Base-by-base conservation (phyloP, 441 rosid species). In the Gossypium davidsonii region DNA sequence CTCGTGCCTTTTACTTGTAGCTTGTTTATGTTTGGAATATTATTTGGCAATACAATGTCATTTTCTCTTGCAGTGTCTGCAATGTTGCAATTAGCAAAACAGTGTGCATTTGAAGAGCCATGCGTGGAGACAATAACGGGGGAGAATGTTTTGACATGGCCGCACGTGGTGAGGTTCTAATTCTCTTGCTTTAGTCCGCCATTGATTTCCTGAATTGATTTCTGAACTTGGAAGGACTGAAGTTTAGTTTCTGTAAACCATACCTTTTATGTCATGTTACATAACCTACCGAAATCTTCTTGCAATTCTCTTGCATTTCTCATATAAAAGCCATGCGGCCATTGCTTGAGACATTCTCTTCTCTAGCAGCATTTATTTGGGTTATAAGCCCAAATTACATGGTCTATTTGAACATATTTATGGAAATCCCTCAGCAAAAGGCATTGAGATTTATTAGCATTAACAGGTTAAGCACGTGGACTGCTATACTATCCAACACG, bases 81-180 rank as follows among this genome's bases (percentile, higher is more conserved):
- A 74, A 87, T 94, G 97, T 70, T 94, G 90, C 96, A 94, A 23
- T 79, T 94, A 66, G 98, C 98, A 67, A 92, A 91, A 84, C 98
- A 91, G 76, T 90, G 97, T 80, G 99, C 99, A 6, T 94, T 92
- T 80, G 98, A 94, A 78, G 99, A 92, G 82, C 99, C 98, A 39
- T 87, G 89, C 34, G 94, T 92, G 76, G 98, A 94, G 85, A 91
- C 97, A 69, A 89, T 94, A 79, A 71, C 86, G 5, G 97, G 96
- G 34, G 97, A 94, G 74, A 94, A 90, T 67, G 89, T 94, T 71
- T 82, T 94, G 87, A 90, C 99, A 26, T 91, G 97, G 98, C 97
- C 97, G 8, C 92, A 90, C 81, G 87, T 87, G 93, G 99, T 94
- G 81, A 86, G 87, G 74, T 74, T 79, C 51, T 66, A 62, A 14